Evolutionary conservation across 2,329 filamentous ascomycete genomes (phyloP).

Genomic region (Monilinia polystroma): DNA sequence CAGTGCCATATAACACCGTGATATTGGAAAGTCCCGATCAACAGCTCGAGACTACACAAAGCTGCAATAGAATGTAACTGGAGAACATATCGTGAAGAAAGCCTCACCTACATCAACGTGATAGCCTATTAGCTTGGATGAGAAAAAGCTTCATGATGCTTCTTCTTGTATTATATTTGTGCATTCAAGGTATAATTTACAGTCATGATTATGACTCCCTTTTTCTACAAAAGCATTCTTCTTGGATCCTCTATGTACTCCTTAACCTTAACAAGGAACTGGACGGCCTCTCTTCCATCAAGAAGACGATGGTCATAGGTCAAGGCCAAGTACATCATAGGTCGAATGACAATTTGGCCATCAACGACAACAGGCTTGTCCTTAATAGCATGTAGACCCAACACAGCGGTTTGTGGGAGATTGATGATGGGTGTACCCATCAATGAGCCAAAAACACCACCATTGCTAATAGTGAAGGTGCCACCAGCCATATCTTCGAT

Average conservation of each 20-base stretch:
- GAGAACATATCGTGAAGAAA: not conserved
- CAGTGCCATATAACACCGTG: not conserved
- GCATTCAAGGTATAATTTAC: conserved; percentile 19
- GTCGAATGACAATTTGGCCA: conserved; percentile 90
- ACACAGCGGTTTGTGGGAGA: conserved; percentile 85
- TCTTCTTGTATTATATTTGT: conserved; percentile 22
- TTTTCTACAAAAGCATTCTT: conserved; percentile 70
- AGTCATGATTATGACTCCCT: not conserved
- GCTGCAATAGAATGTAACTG: not conserved
- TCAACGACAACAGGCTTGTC: conserved; percentile 86
- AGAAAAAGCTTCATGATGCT: not conserved
- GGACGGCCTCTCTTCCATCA: conserved; percentile 91
- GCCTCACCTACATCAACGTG: not conserved
- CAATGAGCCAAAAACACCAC: conserved; percentile 93
- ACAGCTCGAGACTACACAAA: not conserved
- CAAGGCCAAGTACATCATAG: conserved; percentile 99
- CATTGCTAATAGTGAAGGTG: conserved; percentile 97
- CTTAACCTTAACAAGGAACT: conserved; percentile 96
- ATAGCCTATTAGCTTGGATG: not conserved
- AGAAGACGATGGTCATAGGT: conserved; percentile 97
- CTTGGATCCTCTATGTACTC: conserved; percentile 95
- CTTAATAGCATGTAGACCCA: conserved; percentile 95
- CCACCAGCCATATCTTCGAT: conserved; percentile 99
- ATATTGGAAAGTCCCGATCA: not conserved
- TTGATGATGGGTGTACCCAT: conserved; percentile 99